Conservation (phyloP, 495 filamentous ascomycete genomes). For the Friedmanniomyces simplex region DNA sequence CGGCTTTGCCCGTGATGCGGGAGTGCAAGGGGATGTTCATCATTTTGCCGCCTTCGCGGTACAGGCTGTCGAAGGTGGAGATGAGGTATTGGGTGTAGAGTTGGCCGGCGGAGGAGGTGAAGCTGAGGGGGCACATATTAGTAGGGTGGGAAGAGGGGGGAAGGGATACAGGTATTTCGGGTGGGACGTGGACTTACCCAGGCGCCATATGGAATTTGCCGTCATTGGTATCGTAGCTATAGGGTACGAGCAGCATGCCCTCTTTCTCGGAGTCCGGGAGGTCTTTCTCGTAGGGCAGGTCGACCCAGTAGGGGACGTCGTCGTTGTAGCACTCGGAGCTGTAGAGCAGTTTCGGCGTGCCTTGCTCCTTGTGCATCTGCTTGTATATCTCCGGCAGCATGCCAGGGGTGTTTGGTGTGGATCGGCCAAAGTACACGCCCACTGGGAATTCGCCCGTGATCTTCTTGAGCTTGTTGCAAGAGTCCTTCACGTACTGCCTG, state of each 20-base stretch:
- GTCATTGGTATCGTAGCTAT: slow-evolving; percentile 21
- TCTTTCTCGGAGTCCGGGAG: slow-evolving; percentile 23
- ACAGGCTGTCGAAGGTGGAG: slow-evolving; percentile 27
- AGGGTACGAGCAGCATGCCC: slow-evolving; percentile 26
- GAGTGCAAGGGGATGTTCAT: slow-evolving; percentile 29
- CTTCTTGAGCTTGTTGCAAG: slow-evolving; percentile 20
- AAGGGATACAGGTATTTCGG: too few species aligned
- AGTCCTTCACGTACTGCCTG: slow-evolving; percentile 27
- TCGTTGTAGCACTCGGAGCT: slow-evolving; percentile 27
- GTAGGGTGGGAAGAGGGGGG: too few species aligned
- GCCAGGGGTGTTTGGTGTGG: slow-evolving; percentile 25
- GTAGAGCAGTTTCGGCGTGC: slow-evolving; percentile 22
- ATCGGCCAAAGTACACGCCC: slow-evolving; percentile 28
- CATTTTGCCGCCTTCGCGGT: slow-evolving; percentile 29
- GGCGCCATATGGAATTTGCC: slow-evolving; percentile 29
- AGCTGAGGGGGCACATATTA: too few species aligned
- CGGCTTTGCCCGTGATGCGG: slow-evolving; percentile 27
- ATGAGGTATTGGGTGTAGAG: slow-evolving; percentile 26
- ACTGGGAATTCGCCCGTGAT: slow-evolving; percentile 27
- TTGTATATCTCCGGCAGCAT: slow-evolving; percentile 20
- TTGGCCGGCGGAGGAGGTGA: slow-evolving; percentile 16
- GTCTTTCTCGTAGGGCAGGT: slow-evolving; percentile 23
- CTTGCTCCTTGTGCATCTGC: slow-evolving; percentile 19
- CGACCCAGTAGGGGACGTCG: slow-evolving; percentile 30
- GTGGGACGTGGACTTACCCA: too few species aligned